phyloP scores from a whole-genome alignment of 768 basidiomycete species.

The Cyathus striatus region DNA sequence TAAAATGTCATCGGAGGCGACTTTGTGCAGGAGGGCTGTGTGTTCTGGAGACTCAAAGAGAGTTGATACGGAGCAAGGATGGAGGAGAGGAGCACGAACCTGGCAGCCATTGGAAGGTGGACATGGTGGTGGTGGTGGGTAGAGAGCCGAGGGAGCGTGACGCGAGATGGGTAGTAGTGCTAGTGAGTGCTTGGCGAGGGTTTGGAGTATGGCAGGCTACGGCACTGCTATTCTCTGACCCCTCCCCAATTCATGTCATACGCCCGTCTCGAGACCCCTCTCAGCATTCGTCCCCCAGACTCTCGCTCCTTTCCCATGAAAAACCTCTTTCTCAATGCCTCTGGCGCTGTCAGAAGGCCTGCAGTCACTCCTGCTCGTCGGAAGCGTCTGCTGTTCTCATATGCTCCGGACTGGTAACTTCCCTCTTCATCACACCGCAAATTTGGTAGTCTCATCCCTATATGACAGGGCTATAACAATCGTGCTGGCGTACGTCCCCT shows the following conservation, averaged over 20 bases:
- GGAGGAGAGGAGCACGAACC: conserved; percentile 26
- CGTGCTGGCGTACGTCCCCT: conserved; percentile 55
- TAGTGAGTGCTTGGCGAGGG: no score
- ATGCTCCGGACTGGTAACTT: conserved; percentile 73
- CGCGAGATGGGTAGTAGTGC: background rate
- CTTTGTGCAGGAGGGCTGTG: conserved; percentile 50
- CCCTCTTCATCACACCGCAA: background rate
- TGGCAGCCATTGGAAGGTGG: conserved; percentile 44
- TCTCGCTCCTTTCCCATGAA: conserved; percentile 13
- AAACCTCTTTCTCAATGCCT: conserved; percentile 19
- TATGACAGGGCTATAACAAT: conserved; percentile 61
- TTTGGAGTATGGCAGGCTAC: no score
- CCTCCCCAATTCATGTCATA: no score
- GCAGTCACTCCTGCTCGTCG: conserved; percentile 24
- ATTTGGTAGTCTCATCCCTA: conserved; percentile 3
- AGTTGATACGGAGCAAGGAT: conserved; percentile 1
- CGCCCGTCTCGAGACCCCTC: no score
- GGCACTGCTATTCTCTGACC: no score
- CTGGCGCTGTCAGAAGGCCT: conserved; percentile 12
- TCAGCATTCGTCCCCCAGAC: background rate
- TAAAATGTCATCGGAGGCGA: conserved; percentile 60
- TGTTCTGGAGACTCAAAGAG: conserved; percentile 37
- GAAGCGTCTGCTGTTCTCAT: conserved; percentile 49
- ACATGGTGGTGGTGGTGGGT: conserved; percentile 6
- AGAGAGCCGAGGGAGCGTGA: background rate